A percentile compares a stretch with the other conserved stretches of the same genome.
phyloP scores from a whole-genome alignment of 1,284 basidiomycete species.

The Melampsora occidentalis region DNA sequence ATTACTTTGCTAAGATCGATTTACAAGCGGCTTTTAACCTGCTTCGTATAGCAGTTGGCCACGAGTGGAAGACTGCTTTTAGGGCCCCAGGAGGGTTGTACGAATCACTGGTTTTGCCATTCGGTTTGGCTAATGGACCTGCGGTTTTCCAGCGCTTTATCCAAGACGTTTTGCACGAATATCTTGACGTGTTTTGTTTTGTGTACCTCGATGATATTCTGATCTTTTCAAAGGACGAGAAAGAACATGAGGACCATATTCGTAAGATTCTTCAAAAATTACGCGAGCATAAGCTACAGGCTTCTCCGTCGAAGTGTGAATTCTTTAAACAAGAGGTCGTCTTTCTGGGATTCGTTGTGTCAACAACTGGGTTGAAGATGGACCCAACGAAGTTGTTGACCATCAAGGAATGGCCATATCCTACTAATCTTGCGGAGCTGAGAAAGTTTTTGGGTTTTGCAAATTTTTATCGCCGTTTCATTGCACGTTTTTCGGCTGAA shows the following conservation, averaged over 20 bases:
- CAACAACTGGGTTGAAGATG: neutral
- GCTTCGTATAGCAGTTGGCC: constrained; percentile 23
- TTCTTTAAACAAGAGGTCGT: constrained; percentile 4
- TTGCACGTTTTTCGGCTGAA: neutral
- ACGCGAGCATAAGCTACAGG: neutral
- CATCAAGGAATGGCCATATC: constrained; percentile 7
- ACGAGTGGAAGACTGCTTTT: constrained; percentile 23
- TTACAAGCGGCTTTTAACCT: constrained; percentile 51
- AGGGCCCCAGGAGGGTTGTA: constrained; percentile 50
- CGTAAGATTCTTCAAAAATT: neutral
- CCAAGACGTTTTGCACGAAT: constrained; percentile 45
- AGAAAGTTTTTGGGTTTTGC: constrained; percentile 1
- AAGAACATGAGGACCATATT: neutral
- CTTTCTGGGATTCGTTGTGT: constrained; percentile 6
- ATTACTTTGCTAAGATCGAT: constrained; percentile 50
- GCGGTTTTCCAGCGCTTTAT: constrained; percentile 46
- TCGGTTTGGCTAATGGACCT: constrained; percentile 56
- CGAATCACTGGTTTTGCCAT: constrained; percentile 56
- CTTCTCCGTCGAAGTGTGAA: neutral
- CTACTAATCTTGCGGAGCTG: neutral
- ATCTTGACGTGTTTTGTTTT: constrained; percentile 49
- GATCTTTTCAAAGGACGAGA: constrained; percentile 47
- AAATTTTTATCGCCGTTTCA: constrained; percentile 11
- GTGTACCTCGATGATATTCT: constrained; percentile 55
- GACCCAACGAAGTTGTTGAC: neutral